Percentiles rank a stretch among this genome's conserved stretches.
These are phyloP conservation scores for Huntiella moniliformis DNA, from an alignment of 2,329 filamentous ascomycete genomes.

Conservation along the genomic window DNA sequence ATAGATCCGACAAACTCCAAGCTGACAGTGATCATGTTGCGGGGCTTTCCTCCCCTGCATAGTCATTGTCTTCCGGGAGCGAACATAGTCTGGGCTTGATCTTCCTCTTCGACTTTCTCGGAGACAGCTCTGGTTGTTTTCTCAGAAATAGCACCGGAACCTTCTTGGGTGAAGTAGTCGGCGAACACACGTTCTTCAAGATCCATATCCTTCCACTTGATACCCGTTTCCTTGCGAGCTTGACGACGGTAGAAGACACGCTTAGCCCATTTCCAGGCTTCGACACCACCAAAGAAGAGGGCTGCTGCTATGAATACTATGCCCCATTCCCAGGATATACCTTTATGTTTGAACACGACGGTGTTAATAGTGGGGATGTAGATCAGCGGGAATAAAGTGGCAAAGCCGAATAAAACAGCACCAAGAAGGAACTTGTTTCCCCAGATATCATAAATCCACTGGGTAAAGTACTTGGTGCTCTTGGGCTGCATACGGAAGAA, in stretches of 20 bases:
- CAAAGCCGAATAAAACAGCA: constrained; percentile 32
- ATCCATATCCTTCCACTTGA: constrained; percentile 21
- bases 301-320: constrained; percentile 35
- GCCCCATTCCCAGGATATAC: constrained; percentile 44
- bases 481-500: constrained; percentile 58
- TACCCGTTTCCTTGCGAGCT: constrained; percentile 14
- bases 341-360: constrained; percentile 39
- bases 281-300: constrained; percentile 39
- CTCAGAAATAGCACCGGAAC: not conserved
- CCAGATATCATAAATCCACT: constrained; percentile 52
- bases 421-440: constrained; percentile 55
- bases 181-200: constrained; percentile 23
- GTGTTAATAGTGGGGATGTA: constrained; percentile 43
- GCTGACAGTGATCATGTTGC: not conserved
- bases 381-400: constrained; percentile 30
- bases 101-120: not conserved
- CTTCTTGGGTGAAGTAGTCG: constrained; percentile 17
- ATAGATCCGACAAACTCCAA: no score
- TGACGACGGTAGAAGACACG: constrained; percentile 22
- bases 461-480: constrained; percentile 39
- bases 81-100: constrained; percentile 3
- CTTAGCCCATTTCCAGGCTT: constrained; percentile 41
- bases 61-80: constrained; percentile 12
- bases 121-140: not conserved
- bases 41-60: constrained; percentile 13